A percentile compares a stretch with the other conserved stretches of the same genome.
phyloP scores from a whole-genome alignment of 345 rosid genomes.

The Zanthoxylum bungeanum region DNA sequence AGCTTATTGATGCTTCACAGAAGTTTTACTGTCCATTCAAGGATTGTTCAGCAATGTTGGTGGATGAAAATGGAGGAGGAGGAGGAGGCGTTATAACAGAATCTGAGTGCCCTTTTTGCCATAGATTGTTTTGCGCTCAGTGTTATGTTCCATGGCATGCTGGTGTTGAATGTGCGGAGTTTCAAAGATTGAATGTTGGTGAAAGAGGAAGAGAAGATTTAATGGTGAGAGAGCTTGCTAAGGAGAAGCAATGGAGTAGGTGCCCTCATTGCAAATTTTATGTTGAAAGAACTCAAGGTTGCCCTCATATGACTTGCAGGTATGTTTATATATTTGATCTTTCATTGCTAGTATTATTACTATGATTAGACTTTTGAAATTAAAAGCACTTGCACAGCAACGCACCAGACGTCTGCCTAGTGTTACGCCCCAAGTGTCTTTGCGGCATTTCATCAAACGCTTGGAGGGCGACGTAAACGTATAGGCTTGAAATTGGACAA shows the following conservation, averaged over 20 bases:
- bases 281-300: constrained; percentile 42
- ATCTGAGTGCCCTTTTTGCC: constrained; percentile 67
- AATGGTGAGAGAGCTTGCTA: constrained; percentile 37
- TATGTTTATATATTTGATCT: constrained; percentile 4
- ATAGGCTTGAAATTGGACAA: no score
- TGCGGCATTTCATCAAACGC: no score
- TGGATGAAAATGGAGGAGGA: constrained; percentile 28
- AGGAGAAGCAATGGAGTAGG: constrained; percentile 40
- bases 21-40: constrained; percentile 66
- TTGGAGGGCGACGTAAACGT: no score
- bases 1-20: constrained; percentile 28
- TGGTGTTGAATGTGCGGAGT: constrained; percentile 33
- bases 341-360: neutral
- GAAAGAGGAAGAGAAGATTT: constrained; percentile 43
- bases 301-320: constrained; percentile 52
- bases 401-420: no score
- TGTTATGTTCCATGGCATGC: constrained; percentile 46
- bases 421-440: no score
- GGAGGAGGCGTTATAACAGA: constrained; percentile 40
- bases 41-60: constrained; percentile 60
- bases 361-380: no score
- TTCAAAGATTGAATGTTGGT: constrained; percentile 28
- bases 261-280: constrained; percentile 43
- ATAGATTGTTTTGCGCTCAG: constrained; percentile 47
- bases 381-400: no score